A percentile compares a stretch with the other conserved stretches of the same genome.
Conservation (phyloP, 352 stramenopile genomes). For the Pythium rhizo-oryzae region DNA sequence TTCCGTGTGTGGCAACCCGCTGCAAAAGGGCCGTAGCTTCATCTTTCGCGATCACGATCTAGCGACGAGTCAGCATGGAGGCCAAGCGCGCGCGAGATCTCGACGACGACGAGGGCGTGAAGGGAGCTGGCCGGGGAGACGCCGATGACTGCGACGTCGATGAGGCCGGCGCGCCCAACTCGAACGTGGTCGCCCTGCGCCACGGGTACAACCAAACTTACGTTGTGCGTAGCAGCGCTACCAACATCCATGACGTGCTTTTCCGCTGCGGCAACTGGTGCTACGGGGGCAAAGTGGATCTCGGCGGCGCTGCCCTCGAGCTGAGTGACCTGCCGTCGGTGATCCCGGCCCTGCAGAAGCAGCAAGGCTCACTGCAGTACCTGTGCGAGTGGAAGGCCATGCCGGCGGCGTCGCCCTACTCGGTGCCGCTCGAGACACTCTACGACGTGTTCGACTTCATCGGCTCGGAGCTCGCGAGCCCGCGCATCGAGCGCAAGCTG, state of each 20-base stretch:
- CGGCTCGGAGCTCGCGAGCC: constrained; percentile 77
- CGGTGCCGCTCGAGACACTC: constrained; percentile 67
- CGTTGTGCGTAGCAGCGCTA: constrained; percentile 76
- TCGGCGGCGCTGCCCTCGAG: constrained; percentile 77
- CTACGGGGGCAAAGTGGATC: constrained; percentile 91
- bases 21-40: too few relatives aligned
- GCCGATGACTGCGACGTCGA: constrained; percentile 43
- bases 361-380: constrained; percentile 93
- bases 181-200: constrained; percentile 74
- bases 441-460: constrained; percentile 89
- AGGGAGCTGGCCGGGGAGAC: constrained; percentile 7
- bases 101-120: constrained; percentile 21
- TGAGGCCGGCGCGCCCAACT: constrained; percentile 49
- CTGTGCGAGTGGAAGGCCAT: constrained; percentile 90
- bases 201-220: constrained; percentile 94
- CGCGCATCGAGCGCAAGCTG: constrained; percentile 86
- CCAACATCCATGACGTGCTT: constrained; percentile 86
- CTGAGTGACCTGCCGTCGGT: constrained; percentile 89
- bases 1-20: too few relatives aligned
- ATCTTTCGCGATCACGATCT: background rate
- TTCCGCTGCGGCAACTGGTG: constrained; percentile 96
- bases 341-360: constrained; percentile 92
- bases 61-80: constrained; percentile 44
- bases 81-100: constrained; percentile 47
- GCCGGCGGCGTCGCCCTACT: constrained; percentile 68